These are phyloP conservation scores for Pleurotus cornucopiae DNA, from an alignment of 768 basidiomycete genomes.

Conservation along the genomic window DNA sequence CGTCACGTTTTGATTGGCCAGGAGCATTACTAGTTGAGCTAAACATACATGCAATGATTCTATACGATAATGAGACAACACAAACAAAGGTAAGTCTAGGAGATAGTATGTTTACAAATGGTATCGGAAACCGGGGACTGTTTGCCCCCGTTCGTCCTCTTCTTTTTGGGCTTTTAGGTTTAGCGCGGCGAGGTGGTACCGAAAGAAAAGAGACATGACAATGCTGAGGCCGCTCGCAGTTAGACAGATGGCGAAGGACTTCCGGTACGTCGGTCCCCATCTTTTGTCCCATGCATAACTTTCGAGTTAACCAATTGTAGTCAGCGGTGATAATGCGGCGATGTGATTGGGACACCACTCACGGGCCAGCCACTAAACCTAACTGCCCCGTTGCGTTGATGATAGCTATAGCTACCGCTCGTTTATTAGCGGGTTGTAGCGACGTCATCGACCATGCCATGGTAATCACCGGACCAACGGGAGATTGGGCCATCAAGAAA, in stretches of 20 bases:
- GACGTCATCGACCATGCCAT: constrained; percentile 5
- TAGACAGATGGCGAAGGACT: constrained; percentile 10
- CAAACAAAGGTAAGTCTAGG: background rate
- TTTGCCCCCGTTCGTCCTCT: constrained; percentile 9
- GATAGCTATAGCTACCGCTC: constrained; percentile 6
- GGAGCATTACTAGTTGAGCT: too few species aligned
- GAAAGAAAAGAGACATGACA: constrained; percentile 8
- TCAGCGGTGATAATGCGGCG: constrained; percentile 4
- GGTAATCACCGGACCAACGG: background rate
- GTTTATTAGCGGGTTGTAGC: constrained; percentile 3
- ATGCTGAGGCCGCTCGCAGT: constrained; percentile 8
- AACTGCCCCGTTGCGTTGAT: constrained; percentile 2
- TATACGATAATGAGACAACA: background rate
- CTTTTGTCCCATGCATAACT: constrained; percentile 5
- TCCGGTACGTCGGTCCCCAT: constrained; percentile 7
- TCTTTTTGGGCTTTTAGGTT: constrained; percentile 8
- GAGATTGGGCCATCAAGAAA: constrained; percentile 7
- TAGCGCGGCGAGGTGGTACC: constrained; percentile 7
- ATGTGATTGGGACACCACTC: background rate
- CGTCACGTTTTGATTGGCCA: too few species aligned
- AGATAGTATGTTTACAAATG: background rate
- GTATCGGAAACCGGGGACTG: constrained; percentile 8
- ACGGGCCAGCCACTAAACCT: constrained; percentile 8
- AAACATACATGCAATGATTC: constrained; percentile 3
- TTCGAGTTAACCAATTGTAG: background rate